Percentiles rank a stretch among this genome's conserved stretches.
phyloP scores from a whole-genome alignment of 495 filamentous ascomycete species.

The Aspergillus olivimuriae region DNA sequence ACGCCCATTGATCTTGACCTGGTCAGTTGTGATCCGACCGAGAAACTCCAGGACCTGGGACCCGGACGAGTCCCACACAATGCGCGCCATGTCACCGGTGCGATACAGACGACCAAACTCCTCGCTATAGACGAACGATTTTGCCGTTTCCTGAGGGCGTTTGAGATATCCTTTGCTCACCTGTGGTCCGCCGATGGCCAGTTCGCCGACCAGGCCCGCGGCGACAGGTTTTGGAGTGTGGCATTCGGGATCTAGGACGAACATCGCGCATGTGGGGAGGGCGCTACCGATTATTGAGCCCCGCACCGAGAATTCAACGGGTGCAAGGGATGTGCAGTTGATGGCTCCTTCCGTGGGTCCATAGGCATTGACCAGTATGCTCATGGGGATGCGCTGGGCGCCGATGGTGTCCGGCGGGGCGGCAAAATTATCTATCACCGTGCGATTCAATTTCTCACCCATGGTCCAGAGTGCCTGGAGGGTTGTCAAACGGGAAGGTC shows the following conservation, averaged over 20 bases:
- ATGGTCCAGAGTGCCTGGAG: constrained; percentile 25
- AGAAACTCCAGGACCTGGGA: constrained; percentile 45
- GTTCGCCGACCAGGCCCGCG: constrained; percentile 36
- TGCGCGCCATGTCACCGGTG: constrained; percentile 65
- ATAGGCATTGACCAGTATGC: constrained; percentile 26
- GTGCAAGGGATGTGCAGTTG: constrained; percentile 21
- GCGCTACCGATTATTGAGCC: constrained; percentile 32
- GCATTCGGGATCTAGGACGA: constrained; percentile 22
- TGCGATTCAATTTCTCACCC: constrained; percentile 27
- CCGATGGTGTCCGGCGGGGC: background rate
- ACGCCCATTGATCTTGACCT: constrained; percentile 88
- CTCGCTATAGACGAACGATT: constrained; percentile 32
- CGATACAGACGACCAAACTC: constrained; percentile 54
- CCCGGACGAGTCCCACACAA: constrained; percentile 33
- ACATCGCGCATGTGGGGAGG: constrained; percentile 23
- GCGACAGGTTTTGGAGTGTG: constrained; percentile 27
- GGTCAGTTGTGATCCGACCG: constrained; percentile 68
- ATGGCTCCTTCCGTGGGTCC: constrained; percentile 31
- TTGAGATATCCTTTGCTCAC: constrained; percentile 42
- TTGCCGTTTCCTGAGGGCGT: constrained; percentile 29
- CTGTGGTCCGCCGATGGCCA: constrained; percentile 39
- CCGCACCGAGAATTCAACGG: constrained; percentile 16
- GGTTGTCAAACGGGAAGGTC: constrained; percentile 19
- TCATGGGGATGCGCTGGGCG: background rate
- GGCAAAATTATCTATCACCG: constrained; percentile 23